These are phyloP conservation scores for Kalaharituber pfeilii DNA, from an alignment of 2,329 filamentous ascomycete species.

Conservation along the genomic window DNA sequence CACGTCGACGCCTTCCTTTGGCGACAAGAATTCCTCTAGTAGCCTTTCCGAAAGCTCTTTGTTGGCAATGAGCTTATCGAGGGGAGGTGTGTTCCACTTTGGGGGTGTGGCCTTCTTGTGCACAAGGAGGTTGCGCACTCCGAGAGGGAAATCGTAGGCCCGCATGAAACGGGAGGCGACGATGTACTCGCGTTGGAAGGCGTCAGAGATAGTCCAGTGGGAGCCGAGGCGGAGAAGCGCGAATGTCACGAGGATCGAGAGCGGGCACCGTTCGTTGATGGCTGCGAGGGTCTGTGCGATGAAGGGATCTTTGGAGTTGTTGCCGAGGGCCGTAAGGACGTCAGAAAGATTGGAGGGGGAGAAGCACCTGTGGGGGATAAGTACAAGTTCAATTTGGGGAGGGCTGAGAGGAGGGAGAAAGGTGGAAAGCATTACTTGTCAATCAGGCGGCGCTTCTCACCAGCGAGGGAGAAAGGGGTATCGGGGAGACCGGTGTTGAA, in stretches of 20 bases:
- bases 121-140: constrained; percentile 66
- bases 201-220: constrained; percentile 63
- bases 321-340: constrained; percentile 50
- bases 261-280: constrained; percentile 64
- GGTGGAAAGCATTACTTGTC: constrained; percentile 37
- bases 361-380: constrained; percentile 51
- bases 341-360: constrained; percentile 46
- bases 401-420: constrained; percentile 22
- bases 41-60: constrained; percentile 29
- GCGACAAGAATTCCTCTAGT: background rate
- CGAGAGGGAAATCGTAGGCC: constrained; percentile 67
- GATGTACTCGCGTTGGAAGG: constrained; percentile 70
- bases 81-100: constrained; percentile 55
- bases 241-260: constrained; percentile 66
- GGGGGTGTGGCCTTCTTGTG: constrained; percentile 44
- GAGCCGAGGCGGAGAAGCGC: constrained; percentile 62
- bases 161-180: constrained; percentile 81
- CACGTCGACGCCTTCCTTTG: constrained; percentile 22
- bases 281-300: constrained; percentile 38
- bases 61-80: constrained; percentile 44
- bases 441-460: constrained; percentile 58
- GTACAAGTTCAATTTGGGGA: background rate
- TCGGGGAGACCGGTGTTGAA: constrained; percentile 72
- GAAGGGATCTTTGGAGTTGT: constrained; percentile 18
- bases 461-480: constrained; percentile 48